Evolutionary conservation across 768 basidiomycete genomes (phyloP), one percentile per base, ranked within the genome.

Genomic region (Daedaleopsis sinensis): DNA sequence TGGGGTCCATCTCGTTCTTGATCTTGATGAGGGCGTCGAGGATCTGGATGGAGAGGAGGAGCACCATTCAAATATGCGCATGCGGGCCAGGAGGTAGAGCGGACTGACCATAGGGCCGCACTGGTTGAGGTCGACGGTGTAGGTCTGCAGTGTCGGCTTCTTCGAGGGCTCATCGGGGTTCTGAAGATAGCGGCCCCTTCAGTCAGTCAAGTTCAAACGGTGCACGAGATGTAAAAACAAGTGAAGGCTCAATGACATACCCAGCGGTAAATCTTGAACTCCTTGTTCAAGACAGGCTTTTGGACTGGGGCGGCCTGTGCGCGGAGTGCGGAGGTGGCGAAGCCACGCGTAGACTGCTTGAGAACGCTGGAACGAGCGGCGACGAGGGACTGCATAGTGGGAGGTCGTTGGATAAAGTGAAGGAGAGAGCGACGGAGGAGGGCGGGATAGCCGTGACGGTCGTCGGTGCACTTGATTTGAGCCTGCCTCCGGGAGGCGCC

Each of bases 261-360:
- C 94, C 97, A 99, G 74, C 97, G 92, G 80, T 99, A 99, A 66
- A 99, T 95, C 83, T 96, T 93, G 83, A 99, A 98, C 76, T 95
- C 90, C 80, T 98, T 98, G 70, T 89, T 80, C 67, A 90, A 72
- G 18, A 84, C 84, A 0, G 87, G 85, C 74, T 91, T 91, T 78
- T 88, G 79, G 1, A 77, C 73, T 0, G 88, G 85, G 3, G 84
- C 82, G 23, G 83, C 75, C 68, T 74, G 74, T 5, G 61, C 56
- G 36, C 70, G 67, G 10, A 68, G 53, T 3, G 67, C 63, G 7
- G 74, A 75, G 1, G 71, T 72, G 23, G 74, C 71, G 59, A 76
- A 76, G 52, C 70, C 51, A 42, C 72, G 66, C 65, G 55, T 66
- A 55, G 57, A 65, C 38, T 36, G 54, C 55, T 38, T 58, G 59